Base-by-base conservation (phyloP, 495 filamentous ascomycete species). In the Lasiosphaeria ovina region DNA sequence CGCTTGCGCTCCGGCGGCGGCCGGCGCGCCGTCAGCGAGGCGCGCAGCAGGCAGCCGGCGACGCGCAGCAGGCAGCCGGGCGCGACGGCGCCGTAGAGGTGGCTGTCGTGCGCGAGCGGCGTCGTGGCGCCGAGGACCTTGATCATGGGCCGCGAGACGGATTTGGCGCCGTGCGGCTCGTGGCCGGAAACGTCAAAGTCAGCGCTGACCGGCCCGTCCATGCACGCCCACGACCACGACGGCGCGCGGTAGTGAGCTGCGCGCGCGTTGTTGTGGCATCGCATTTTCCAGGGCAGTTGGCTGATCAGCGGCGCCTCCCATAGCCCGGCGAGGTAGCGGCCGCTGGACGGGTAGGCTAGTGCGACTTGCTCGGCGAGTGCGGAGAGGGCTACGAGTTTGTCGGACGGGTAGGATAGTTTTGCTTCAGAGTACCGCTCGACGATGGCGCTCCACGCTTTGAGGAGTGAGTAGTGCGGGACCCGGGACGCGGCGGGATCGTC, bases 321-420 rank as follows among this genome's bases (percentile, higher is more conserved):
- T n/a, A 45, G 42, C 11, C 42, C 42, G 11, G 42, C 42, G 3
- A 45, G 42, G 42, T 45, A 45, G 11, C 11, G 12, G 42, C 42
- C 42, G 6, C 42, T 14, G 6, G 42, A 45, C 11, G 42, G 42
- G 42, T 45, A 45, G 42, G 42, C 42, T 3, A 45, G 11, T n/a
- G 42, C 5, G 42, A 45, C 42, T 12, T 45, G 42, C 42, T 45
- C 42, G 4, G 42, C 42, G 11, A 45, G 42, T n/a, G 42, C 42
- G 5, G 42, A 45, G 42, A 45, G 42, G 42, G 42, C 42, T n/a
- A 45, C 42, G 42, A 45, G 42, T n/a, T 45, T 45, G 42, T 45
- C 42, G 42, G 42, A 45, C 3, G 5, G 42, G 12, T 14, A 45
- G 4, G 42, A 6, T n/a, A 45, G 42, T 14, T 14, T 45, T n/a